These are phyloP conservation scores for Sphagnum contortum DNA, from an alignment of 225 moss, liverwort and hornwort species.

Conservation along the genomic window DNA sequence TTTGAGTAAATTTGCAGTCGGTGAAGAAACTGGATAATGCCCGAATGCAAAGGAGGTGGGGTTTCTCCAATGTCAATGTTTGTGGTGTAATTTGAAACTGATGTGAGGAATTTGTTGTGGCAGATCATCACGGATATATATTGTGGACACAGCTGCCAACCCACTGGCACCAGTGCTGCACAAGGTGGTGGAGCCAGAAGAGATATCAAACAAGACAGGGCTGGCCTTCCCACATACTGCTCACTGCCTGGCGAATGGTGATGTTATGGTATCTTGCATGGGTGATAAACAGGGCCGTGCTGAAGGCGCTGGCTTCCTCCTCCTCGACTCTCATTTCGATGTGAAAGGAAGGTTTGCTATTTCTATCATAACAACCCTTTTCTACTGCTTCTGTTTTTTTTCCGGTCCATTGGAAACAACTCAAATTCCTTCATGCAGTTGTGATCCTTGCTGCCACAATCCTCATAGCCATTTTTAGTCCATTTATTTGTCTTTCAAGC, in stretches of 20 bases:
- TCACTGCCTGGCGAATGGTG: constrained; percentile 96
- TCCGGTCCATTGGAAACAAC: too few relatives aligned
- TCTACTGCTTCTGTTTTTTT: too few relatives aligned
- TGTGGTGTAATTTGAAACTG: background rate
- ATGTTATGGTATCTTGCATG: constrained; percentile 83
- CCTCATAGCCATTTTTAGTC: too few relatives aligned
- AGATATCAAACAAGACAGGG: constrained; percentile 67
- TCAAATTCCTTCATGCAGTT: too few relatives aligned
- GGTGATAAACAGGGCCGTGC: constrained; percentile 74
- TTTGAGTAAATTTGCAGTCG: background rate
- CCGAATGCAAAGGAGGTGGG: too few relatives aligned
- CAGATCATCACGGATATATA: constrained; percentile 88
- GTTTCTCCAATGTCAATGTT: too few relatives aligned
- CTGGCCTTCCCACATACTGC: constrained; percentile 95
- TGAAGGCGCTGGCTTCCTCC: constrained; percentile 84
- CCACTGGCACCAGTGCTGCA: constrained; percentile 71
- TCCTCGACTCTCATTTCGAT: constrained; percentile 80
- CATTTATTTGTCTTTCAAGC: too few relatives aligned
- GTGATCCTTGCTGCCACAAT: too few relatives aligned
- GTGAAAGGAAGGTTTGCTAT: constrained; percentile 77
- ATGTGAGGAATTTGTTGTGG: constrained; percentile 2
- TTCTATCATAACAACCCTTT: background rate
- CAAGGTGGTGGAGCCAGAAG: constrained; percentile 80
- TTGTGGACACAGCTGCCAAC: constrained; percentile 71
- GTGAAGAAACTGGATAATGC: background rate